phyloP scores from a whole-genome alignment of 75 land plant genomes.

The Cryptomeria japonica region DNA sequence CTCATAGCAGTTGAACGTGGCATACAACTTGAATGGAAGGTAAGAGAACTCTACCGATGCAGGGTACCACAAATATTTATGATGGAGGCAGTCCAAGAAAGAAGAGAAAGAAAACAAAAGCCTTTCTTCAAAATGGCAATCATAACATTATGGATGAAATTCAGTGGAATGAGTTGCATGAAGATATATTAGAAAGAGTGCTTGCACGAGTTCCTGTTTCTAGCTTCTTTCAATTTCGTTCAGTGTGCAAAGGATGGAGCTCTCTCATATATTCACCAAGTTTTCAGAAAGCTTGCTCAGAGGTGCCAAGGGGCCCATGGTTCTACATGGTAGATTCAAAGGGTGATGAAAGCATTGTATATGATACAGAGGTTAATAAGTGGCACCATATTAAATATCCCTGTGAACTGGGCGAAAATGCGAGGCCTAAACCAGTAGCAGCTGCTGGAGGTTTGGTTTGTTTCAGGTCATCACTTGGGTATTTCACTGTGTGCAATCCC shows the following conservation, averaged over 20 bases:
- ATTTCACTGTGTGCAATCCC: slow-evolving; percentile 61
- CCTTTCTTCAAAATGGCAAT: neutral
- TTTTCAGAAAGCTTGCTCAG: slow-evolving; percentile 57
- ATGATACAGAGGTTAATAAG: slow-evolving; percentile 41
- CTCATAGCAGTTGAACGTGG: neutral
- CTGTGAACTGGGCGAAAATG: slow-evolving; percentile 4
- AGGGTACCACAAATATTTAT: neutral
- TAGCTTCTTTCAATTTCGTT: slow-evolving; percentile 59
- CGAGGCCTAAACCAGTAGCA: slow-evolving; percentile 63
- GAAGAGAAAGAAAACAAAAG: slow-evolving; percentile 9
- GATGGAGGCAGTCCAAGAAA: slow-evolving; percentile 16
- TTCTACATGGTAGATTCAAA: slow-evolving; percentile 57
- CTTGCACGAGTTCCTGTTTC: slow-evolving; percentile 78
- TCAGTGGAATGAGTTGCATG: slow-evolving; percentile 54
- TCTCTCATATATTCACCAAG: slow-evolving; percentile 44
- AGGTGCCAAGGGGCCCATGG: slow-evolving; percentile 55
- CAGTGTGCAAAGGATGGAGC: slow-evolving; percentile 80
- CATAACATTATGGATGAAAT: neutral
- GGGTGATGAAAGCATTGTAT: slow-evolving; percentile 34
- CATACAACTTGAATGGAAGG: slow-evolving; percentile 3
- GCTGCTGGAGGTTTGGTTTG: slow-evolving; percentile 70
- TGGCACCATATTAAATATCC: slow-evolving; percentile 59
- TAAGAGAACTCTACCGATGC: neutral
- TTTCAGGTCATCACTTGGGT: slow-evolving; percentile 41
- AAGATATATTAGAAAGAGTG: slow-evolving; percentile 71